These are phyloP conservation scores for Wallacemonas sp. DNA, from an alignment of 208 protist genomes.

Conservation along the genomic window DNA sequence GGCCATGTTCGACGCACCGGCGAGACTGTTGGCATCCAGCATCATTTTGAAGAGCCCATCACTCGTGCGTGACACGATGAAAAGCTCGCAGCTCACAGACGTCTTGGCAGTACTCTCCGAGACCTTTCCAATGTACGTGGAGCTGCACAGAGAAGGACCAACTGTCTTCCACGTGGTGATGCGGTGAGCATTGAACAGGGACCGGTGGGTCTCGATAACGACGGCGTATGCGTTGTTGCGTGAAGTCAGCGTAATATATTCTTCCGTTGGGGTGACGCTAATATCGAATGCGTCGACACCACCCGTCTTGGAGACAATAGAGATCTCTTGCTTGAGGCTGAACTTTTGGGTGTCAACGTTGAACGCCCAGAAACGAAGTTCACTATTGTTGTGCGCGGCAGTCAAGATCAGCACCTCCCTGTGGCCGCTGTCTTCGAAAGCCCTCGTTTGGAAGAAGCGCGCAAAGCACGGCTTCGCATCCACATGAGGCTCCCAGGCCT, in stretches of 20 bases:
- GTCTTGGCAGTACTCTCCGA: slow-evolving; percentile 57
- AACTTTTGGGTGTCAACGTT: slow-evolving; percentile 67
- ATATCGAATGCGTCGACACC: slow-evolving; percentile 56
- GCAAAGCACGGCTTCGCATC: slow-evolving; percentile 73
- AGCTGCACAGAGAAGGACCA: slow-evolving; percentile 57
- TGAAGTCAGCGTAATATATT: slow-evolving; percentile 89
- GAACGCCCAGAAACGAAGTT: slow-evolving; percentile 86
- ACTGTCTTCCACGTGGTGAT: slow-evolving; percentile 83
- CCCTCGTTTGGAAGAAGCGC: slow-evolving; percentile 71
- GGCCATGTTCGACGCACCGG: slow-evolving; percentile 60
- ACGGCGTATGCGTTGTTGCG: slow-evolving; percentile 56
- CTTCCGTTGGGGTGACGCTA: slow-evolving; percentile 73
- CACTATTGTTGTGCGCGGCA: slow-evolving; percentile 71
- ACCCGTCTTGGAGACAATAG: slow-evolving; percentile 39
- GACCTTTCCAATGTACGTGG: slow-evolving; percentile 77
- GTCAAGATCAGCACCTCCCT: slow-evolving; percentile 72
- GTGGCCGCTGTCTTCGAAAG: slow-evolving; percentile 55
- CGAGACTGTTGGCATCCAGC: slow-evolving; percentile 72
- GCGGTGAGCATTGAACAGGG: slow-evolving; percentile 69
- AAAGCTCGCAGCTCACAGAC: slow-evolving; percentile 80
- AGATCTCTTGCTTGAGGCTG: slow-evolving; percentile 82
- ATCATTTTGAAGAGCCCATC: slow-evolving; percentile 74
- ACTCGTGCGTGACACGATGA: slow-evolving; percentile 67
- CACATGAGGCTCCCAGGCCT: slow-evolving; percentile 84
- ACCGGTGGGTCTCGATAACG: slow-evolving; percentile 77